A percentile compares a stretch with the other conserved stretches of the same genome.
phyloP scores from a whole-genome alignment of 768 basidiomycete genomes.

The Agrocybe pediades region DNA sequence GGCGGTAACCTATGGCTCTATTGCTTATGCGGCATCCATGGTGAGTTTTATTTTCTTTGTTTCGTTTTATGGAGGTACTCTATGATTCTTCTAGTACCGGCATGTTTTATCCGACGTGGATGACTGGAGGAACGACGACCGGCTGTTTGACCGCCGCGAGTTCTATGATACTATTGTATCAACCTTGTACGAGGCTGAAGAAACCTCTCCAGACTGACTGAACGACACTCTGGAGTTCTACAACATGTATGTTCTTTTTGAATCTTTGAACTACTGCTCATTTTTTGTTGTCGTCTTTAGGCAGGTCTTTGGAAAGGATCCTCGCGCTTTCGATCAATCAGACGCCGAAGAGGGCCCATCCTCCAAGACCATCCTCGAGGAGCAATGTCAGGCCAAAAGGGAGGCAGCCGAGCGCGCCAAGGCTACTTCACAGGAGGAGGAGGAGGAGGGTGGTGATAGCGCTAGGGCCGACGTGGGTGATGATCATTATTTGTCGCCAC shows the following conservation, averaged over 20 bases:
- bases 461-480: too few species aligned
- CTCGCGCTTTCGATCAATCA: neutral
- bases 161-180: neutral
- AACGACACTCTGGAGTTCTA: neutral
- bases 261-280: neutral
- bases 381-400: neutral
- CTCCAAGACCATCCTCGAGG: neutral
- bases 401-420: too few species aligned
- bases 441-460: too few species aligned
- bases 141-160: neutral
- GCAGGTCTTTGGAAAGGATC: neutral
- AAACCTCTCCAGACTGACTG: neutral
- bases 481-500: too few species aligned
- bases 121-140: neutral
- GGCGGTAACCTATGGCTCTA: neutral
- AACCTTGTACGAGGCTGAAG: neutral
- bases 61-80: neutral
- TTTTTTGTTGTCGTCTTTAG: neutral
- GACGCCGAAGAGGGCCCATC: neutral
- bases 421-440: too few species aligned
- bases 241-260: neutral
- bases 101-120: neutral
- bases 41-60: neutral
- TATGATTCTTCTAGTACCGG: neutral
- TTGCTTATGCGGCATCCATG: neutral